These are phyloP conservation scores for Diaporthe eres DNA, from an alignment of 2,329 filamentous ascomycete species.

Conservation along the genomic window DNA sequence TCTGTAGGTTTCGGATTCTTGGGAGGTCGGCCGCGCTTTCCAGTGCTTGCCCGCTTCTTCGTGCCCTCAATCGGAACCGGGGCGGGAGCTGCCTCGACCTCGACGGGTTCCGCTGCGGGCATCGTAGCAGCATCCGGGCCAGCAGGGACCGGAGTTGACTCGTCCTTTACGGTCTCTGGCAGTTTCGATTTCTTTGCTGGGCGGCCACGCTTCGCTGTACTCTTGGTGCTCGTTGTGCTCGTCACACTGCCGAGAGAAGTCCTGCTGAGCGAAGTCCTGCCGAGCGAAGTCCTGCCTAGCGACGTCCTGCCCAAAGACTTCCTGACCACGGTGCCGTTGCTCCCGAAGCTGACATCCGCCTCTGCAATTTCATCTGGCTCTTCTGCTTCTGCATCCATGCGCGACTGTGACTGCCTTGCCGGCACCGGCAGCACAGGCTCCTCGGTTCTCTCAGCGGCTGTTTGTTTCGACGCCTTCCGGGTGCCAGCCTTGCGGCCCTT, in stretches of 20 bases:
- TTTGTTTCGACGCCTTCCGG: slow-evolving; percentile 66
- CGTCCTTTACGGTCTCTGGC: not conserved
- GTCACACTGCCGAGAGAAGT: slow-evolving; percentile 23
- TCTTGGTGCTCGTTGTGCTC: slow-evolving; percentile 30
- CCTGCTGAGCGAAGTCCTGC: slow-evolving; percentile 14
- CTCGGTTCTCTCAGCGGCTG: slow-evolving; percentile 58
- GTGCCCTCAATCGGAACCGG: slow-evolving; percentile 41
- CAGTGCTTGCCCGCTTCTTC: slow-evolving; percentile 37
- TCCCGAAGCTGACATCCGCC: slow-evolving; percentile 57
- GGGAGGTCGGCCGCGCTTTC: slow-evolving; percentile 51
- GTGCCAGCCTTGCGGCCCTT: slow-evolving; percentile 68
- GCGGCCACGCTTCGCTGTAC: slow-evolving; percentile 39
- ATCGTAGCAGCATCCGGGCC: not conserved
- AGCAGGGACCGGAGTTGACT: not conserved
- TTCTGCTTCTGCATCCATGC: slow-evolving; percentile 39
- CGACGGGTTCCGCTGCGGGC: slow-evolving; percentile 38
- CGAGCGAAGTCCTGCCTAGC: slow-evolving; percentile 13
- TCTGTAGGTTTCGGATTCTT: slow-evolving; percentile 48
- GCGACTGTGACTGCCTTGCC: slow-evolving; percentile 45
- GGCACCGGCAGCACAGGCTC: slow-evolving; percentile 43
- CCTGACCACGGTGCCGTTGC: slow-evolving; percentile 59
- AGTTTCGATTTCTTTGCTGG: slow-evolving; percentile 32
- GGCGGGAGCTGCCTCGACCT: slow-evolving; percentile 34
- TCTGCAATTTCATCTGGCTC: slow-evolving; percentile 50
- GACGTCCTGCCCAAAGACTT: slow-evolving; percentile 46